Evolutionary conservation across 148 eudicot genomes (phyloP).

Genomic region (Oxyria digyna): DNA sequence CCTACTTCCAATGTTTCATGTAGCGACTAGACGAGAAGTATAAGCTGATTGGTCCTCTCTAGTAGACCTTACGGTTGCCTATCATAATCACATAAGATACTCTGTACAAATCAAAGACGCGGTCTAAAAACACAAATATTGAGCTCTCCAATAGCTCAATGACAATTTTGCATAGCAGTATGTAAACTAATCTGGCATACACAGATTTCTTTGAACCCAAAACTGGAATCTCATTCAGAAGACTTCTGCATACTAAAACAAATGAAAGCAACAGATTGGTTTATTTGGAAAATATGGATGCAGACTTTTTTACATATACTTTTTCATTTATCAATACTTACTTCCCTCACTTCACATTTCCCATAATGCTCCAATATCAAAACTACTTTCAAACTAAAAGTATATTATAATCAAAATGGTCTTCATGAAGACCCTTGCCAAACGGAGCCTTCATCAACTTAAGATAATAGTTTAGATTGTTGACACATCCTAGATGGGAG

Average conservation of each 20-base stretch:
- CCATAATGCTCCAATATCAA: too few species aligned
- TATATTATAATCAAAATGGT: too few species aligned
- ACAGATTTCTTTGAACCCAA: not conserved
- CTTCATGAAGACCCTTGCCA: too few species aligned
- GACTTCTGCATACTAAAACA: too few species aligned
- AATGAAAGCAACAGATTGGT: too few species aligned
- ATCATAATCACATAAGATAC: not conserved
- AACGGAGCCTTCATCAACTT: not conserved
- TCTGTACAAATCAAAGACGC: not conserved
- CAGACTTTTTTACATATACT: too few species aligned
- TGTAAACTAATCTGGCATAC: not conserved
- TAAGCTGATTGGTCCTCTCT: not conserved
- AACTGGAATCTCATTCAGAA: not conserved
- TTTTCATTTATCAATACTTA: too few species aligned
- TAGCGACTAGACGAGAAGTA: not conserved
- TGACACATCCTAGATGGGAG: not conserved
- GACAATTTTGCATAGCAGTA: not conserved
- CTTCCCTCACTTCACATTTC: too few species aligned
- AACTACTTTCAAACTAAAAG: too few species aligned
- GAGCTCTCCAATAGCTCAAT: not conserved
- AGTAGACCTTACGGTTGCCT: not conserved
- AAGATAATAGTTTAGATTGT: not conserved
- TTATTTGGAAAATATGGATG: too few species aligned
- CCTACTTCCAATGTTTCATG: not conserved
- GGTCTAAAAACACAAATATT: not conserved